These are phyloP conservation scores for Backusella mclennaniae DNA, from an alignment of 192 early-diverging fungal species.

Conservation along the genomic window DNA sequence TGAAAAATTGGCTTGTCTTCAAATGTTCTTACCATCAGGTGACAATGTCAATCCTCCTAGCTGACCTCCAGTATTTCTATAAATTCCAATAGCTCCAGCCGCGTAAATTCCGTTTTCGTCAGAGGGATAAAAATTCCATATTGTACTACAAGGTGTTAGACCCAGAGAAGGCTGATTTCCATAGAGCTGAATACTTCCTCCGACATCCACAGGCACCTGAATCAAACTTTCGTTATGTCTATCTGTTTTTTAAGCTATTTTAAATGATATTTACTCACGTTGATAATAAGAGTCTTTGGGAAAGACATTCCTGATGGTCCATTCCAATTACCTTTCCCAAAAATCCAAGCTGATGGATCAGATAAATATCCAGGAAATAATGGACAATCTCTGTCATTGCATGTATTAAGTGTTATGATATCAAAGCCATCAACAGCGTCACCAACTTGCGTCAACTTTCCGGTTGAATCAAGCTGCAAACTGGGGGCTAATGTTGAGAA, in stretches of 20 bases:
- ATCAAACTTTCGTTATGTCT: neutral
- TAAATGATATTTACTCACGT: neutral
- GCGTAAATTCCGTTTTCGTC: neutral
- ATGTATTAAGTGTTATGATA: neutral
- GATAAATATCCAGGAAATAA: neutral
- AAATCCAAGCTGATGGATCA: neutral
- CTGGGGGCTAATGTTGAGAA: neutral
- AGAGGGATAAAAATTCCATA: conserved; percentile 17
- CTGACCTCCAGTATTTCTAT: conserved; percentile 10
- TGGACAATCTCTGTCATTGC: neutral
- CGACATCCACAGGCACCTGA: conserved; percentile 5
- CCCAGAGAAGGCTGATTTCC: neutral
- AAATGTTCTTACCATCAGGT: neutral
- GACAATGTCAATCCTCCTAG: neutral
- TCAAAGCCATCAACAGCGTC: neutral
- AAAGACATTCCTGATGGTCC: neutral
- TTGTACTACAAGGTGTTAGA: neutral
- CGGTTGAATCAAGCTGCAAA: neutral
- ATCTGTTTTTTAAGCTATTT: neutral
- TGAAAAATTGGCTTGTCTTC: neutral
- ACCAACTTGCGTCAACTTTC: neutral
- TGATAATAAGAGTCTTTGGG: neutral
- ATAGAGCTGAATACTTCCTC: neutral
- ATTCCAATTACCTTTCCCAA: conserved; percentile 14
- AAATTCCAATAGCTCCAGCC: neutral